These are phyloP conservation scores for Neophaeococcomyces aloes DNA, from an alignment of 2,329 filamentous ascomycete species.

Conservation along the genomic window DNA sequence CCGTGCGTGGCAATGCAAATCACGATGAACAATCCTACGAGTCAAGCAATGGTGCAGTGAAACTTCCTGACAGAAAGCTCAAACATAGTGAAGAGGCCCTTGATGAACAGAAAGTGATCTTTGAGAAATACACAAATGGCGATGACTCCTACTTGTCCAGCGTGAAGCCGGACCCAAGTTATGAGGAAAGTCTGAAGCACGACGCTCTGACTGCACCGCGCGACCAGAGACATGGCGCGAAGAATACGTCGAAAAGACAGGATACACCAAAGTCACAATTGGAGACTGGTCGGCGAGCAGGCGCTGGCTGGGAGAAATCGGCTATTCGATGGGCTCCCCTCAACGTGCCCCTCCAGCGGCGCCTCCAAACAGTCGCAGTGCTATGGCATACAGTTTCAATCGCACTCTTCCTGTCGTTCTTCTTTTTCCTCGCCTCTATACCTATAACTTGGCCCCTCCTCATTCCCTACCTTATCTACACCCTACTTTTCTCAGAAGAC, in stretches of 20 bases:
- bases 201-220: slow-evolving; percentile 24
- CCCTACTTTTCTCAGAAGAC: slow-evolving; percentile 63
- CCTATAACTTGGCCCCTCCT: slow-evolving; percentile 80
- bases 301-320: slow-evolving; percentile 43
- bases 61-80: too few relatives aligned
- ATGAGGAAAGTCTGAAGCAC: slow-evolving; percentile 27
- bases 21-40: not conserved
- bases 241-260: slow-evolving; percentile 13
- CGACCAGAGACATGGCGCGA: not conserved
- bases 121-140: slow-evolving; percentile 35
- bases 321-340: slow-evolving; percentile 64
- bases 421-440: slow-evolving; percentile 85
- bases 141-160: slow-evolving; percentile 39
- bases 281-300: slow-evolving; percentile 43
- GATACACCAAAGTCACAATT: slow-evolving; percentile 24
- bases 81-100: slow-evolving; percentile 15
- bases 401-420: slow-evolving; percentile 60
- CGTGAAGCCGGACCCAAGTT: slow-evolving; percentile 31
- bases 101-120: slow-evolving; percentile 26
- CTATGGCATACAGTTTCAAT: slow-evolving; percentile 64
- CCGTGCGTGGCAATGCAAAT: slow-evolving; percentile 1
- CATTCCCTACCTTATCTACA: slow-evolving; percentile 69
- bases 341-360: slow-evolving; percentile 58
- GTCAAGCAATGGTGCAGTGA: not conserved
- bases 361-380: slow-evolving; percentile 68